Evolutionary conservation across 169 alveolate genomes (phyloP), one percentile per base, ranked within the genome.

Genomic region (Plasmodium yoelii): DNA sequence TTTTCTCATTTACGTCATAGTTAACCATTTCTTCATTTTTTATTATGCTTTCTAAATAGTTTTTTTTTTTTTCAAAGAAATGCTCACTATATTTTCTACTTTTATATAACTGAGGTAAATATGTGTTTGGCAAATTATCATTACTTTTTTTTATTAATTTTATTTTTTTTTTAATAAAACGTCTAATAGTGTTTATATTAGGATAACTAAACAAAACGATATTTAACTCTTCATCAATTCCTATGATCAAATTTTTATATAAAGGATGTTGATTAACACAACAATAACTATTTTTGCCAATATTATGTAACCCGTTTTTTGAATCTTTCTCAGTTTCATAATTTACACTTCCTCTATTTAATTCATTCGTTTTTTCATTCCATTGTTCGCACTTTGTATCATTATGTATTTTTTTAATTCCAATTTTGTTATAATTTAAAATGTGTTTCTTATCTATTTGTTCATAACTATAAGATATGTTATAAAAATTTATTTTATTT

Each of bases 61-160:
- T 26, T 46, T 47, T 51, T 28, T 60, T 13, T 69, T 8, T 69
- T 47, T 69, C 22, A 47, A n/a, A 49, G 12, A 69, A 49, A 2
- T 18, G 19, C 12, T 19, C 13, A 18, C 24, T 51, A 67, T 65
- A 80, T 6, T 19, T 80, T 19, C 44, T 80, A 28, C 73, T 80
- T 59, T 53, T 68, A 55, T 67, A 71, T 57, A 80, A 53, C 82
- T 53, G 71, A 12, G 90, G 90, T 26, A 80, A 57, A 10, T 67
- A 65, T 15, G 90, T 80, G 12, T 46, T 80, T 9, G 90, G 90
- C 8, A 80, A 42, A 18, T 80, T 71, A 13, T 49, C 69, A 57
- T 70, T 56, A 7, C 72, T 60, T 12, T 49, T 5, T 46, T 80
- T 80, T 71, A 80, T 53, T 1, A 71, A 80, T 46, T 80, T 59